Base-by-base conservation (phyloP, 495 filamentous ascomycete genomes). In the Hypomontagnella submonticulosa region DNA sequence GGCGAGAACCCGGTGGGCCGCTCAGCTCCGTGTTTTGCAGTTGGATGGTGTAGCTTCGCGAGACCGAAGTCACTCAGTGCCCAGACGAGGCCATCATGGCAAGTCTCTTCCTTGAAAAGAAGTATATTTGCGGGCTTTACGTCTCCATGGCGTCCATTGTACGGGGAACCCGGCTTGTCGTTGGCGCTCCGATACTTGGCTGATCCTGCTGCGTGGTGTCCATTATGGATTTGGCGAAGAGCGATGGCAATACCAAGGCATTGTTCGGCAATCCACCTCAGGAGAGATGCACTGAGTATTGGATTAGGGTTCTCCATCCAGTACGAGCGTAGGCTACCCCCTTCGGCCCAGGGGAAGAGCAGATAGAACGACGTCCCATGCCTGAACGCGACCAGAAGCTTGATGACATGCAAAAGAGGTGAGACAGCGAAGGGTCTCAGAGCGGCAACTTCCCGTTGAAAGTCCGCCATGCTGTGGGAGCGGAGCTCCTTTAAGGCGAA, bases 291-390 rank as follows among this genome's bases (percentile, higher is more conserved):
- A 12, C 65, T 18, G 0, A 30, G 32, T 19, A 46, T 1, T 33
- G 71, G 71, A 0, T 23, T 51, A 1, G 68, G 41, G 19, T 61
- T 64, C 1, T 38, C 19, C 38, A 61, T 61, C 64, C 64, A 69
- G 19, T 65, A 71, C 3, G 54, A 58, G 43, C 42, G 41, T 10
- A 69, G 37, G 33, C 59, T 60, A 2, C 61, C 60, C 8, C 68
- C 64, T 51, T 73, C 61, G 10, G 64, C 64, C 64, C 71, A 73
- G 10, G 71, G 68, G 53, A 71, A 71, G 13, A 71, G 57, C 18
- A 69, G 27, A 32, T 69, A 69, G 43, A 58, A 70, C 13, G 46
- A 58, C 6, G 40, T 52, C 7, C 57, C 60, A 41, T 64, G 66
- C 6, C 20, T 41, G 12, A 64, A 71, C 2, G 69, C 66, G 15